A percentile compares a stretch with the other conserved stretches of the same genome.
Evolutionary conservation across 495 filamentous ascomycete species (phyloP).

Genomic region (Cercophora newfieldiana): DNA sequence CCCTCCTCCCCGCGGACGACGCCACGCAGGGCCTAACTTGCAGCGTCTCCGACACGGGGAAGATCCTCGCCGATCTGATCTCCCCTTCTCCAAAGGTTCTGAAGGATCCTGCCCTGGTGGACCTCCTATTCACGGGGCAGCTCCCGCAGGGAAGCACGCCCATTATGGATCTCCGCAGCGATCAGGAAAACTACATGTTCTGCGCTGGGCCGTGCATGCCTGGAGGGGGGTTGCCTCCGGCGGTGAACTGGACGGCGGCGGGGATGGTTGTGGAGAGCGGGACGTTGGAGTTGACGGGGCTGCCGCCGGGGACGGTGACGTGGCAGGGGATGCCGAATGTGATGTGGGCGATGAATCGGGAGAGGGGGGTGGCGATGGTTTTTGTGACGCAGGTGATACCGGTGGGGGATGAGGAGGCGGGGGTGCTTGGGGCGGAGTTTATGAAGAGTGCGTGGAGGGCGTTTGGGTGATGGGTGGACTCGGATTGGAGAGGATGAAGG

Average conservation of each 20-base stretch:
- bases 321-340: constrained; percentile 20
- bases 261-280: constrained; percentile 9
- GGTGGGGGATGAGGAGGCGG: constrained; percentile 5
- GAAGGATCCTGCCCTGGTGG: neutral
- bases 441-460: constrained; percentile 10
- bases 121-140: constrained; percentile 10
- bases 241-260: constrained; percentile 13
- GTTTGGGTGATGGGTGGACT: neutral
- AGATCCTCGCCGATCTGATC: constrained; percentile 3
- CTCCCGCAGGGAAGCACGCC: neutral
- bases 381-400: constrained; percentile 19
- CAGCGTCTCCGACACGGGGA: constrained; percentile 4
- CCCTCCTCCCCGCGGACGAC: constrained; percentile 5
- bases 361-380: constrained; percentile 16
- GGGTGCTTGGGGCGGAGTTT: neutral
- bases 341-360: constrained; percentile 7
- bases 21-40: constrained; percentile 11
- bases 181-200: constrained; percentile 15
- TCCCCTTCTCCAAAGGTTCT: neutral
- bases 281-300: neutral
- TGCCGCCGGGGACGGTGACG: constrained; percentile 10
- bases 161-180: neutral
- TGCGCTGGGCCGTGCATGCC: neutral
- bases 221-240: neutral
- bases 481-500: too few relatives aligned